Evolutionary conservation across 2,329 filamentous ascomycete genomes (phyloP).

Genomic region (Exophiala spinifera): DNA sequence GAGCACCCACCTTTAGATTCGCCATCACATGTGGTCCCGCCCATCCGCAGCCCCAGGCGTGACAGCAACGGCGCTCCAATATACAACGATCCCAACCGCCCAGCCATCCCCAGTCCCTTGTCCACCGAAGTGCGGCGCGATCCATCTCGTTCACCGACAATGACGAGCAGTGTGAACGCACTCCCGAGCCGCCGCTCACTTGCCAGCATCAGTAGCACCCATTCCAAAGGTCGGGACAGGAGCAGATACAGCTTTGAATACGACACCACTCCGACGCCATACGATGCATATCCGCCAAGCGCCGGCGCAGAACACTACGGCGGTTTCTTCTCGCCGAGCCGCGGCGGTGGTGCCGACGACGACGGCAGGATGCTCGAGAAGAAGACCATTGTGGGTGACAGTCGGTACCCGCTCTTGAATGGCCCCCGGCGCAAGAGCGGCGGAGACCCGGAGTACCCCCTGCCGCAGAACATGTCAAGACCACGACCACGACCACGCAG

Average conservation of each 20-base stretch:
- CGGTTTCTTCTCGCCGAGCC: background rate
- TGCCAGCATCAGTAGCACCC: background rate
- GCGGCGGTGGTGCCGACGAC: too few relatives aligned
- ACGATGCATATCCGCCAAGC: background rate
- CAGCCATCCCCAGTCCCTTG: conserved; percentile 19
- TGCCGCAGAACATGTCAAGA: background rate
- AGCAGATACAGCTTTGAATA: conserved; percentile 1
- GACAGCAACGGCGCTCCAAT: conserved; percentile 18
- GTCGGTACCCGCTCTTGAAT: conserved; percentile 19
- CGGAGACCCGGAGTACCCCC: background rate
- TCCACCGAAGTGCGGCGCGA: conserved; percentile 20
- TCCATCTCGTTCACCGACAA: background rate
- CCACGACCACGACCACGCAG: background rate
- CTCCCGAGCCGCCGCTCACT: background rate
- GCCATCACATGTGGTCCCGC: background rate
- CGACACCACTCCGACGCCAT: background rate
- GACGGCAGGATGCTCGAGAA: background rate
- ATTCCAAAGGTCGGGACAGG: background rate
- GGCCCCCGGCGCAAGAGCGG: conserved; percentile 12
- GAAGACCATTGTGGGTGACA: conserved; percentile 16
- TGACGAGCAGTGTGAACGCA: background rate
- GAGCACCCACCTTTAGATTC: background rate
- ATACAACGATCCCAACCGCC: conserved; percentile 16
- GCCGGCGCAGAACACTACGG: background rate
- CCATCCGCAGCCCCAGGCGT: conserved; percentile 10